These are phyloP conservation scores for Cucurbita pepo DNA, from an alignment of 306 rosid species.

Conservation along the genomic window DNA sequence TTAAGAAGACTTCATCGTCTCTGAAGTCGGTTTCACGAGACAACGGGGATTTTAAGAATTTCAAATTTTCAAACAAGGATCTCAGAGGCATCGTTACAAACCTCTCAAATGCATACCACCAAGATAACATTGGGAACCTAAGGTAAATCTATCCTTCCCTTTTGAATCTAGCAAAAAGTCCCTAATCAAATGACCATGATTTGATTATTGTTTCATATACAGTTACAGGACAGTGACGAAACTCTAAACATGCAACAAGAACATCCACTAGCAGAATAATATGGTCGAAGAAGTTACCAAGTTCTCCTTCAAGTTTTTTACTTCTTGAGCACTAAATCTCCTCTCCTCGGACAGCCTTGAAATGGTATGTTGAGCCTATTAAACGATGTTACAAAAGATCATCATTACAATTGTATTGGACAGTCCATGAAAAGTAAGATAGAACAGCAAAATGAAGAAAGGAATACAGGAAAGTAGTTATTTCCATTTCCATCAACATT, in stretches of 20 bases:
- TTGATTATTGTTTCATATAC: too few relatives aligned
- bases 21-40: background rate
- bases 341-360: constrained; percentile 56
- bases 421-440: background rate
- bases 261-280: constrained; percentile 1
- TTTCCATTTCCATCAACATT: background rate
- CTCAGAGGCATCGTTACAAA: background rate
- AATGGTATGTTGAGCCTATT: constrained; percentile 54
- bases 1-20: background rate
- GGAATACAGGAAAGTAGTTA: background rate
- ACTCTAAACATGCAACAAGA: constrained; percentile 2
- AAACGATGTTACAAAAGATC: background rate
- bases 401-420: background rate
- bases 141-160: background rate
- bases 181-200: background rate
- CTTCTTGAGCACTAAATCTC: constrained; percentile 40
- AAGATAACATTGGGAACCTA: background rate
- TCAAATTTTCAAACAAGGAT: background rate
- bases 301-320: constrained; percentile 37
- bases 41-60: background rate
- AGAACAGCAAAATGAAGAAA: background rate
- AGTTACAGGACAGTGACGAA: background rate
- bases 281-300: constrained; percentile 27
- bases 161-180: background rate
- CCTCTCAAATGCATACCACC: background rate